A percentile compares a stretch with the other conserved stretches of the same genome.
These are phyloP conservation scores for Dimargaris xerosporica DNA, from an alignment of 192 early-diverging fungal species.

Conservation along the genomic window DNA sequence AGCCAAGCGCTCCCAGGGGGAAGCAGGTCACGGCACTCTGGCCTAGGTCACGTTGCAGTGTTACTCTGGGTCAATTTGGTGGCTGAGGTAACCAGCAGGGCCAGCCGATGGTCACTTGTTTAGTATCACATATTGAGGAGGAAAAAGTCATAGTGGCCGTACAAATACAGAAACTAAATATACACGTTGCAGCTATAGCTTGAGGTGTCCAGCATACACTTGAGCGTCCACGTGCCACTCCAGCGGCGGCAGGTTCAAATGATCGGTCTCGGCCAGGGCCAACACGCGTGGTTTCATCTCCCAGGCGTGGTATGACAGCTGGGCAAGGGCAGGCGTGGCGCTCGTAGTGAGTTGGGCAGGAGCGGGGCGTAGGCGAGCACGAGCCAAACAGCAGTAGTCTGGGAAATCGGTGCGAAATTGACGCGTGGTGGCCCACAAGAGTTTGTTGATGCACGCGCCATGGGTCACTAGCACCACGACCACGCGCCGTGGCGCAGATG, in stretches of 20 bases:
- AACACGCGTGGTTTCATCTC: neutral
- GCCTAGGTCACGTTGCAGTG: no score
- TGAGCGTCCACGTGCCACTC: neutral
- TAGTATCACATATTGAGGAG: no score
- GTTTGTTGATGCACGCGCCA: neutral
- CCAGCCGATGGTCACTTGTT: no score
- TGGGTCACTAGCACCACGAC: constrained; percentile 1
- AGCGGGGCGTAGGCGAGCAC: neutral
- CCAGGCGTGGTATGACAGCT: neutral
- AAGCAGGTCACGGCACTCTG: no score
- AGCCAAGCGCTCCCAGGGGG: no score
- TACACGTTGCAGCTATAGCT: neutral
- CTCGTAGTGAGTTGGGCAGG: neutral
- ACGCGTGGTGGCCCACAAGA: neutral
- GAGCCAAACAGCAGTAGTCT: neutral
- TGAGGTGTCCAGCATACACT: constrained; percentile 1
- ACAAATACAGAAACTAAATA: no score
- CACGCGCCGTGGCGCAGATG: neutral
- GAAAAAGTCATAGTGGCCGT: no score
- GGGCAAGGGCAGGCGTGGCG: neutral
- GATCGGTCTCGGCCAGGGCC: neutral
- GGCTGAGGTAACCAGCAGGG: no score
- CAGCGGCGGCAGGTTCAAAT: neutral
- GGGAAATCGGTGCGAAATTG: neutral
- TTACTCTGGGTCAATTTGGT: no score